A percentile compares a stretch with the other conserved stretches of the same genome.
These are phyloP conservation scores for Penicillium sp. DNA, from an alignment of 2,329 filamentous ascomycete genomes.

Conservation along the genomic window DNA sequence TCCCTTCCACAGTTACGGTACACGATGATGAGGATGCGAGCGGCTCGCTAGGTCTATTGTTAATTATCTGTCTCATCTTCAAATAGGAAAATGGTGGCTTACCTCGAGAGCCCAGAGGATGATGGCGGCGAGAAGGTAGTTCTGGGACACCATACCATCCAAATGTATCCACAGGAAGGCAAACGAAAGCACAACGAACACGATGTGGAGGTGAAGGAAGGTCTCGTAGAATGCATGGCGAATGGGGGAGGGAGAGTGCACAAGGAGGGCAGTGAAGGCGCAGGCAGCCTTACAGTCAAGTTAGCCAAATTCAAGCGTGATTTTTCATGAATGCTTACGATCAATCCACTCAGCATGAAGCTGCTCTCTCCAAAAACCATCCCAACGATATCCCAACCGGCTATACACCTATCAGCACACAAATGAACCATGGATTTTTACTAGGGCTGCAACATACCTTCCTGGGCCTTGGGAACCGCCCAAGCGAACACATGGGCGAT, in stretches of 20 bases:
- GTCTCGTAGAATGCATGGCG: constrained; percentile 93
- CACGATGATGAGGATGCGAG: constrained; percentile 54
- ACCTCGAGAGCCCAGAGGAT: constrained; percentile 67
- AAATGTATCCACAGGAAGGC: constrained; percentile 71
- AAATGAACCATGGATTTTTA: too few species aligned
- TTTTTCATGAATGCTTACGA: too few species aligned
- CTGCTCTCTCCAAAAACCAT: constrained; percentile 24
- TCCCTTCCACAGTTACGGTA: constrained; percentile 55
- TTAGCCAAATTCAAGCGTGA: too few species aligned
- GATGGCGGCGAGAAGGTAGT: constrained; percentile 66
- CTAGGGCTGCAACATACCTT: too few species aligned
- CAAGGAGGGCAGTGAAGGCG: constrained; percentile 56
- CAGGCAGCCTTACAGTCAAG: too few species aligned
- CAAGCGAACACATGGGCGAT: constrained; percentile 64
- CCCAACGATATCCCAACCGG: constrained; percentile 32
- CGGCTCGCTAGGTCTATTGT: too few species aligned
- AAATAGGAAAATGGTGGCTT: too few species aligned
- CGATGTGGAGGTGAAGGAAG: constrained; percentile 77
- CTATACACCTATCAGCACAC: too few species aligned
- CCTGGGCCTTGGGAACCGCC: constrained; percentile 58
- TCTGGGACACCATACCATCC: constrained; percentile 58
- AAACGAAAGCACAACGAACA: constrained; percentile 60
- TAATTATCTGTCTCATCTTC: too few species aligned
- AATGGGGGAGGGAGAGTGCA: constrained; percentile 62
- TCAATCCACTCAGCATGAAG: constrained; percentile 36